phyloP scores from a whole-genome alignment of 169 alveolate genomes.

The Cryptosporidium felis region DNA sequence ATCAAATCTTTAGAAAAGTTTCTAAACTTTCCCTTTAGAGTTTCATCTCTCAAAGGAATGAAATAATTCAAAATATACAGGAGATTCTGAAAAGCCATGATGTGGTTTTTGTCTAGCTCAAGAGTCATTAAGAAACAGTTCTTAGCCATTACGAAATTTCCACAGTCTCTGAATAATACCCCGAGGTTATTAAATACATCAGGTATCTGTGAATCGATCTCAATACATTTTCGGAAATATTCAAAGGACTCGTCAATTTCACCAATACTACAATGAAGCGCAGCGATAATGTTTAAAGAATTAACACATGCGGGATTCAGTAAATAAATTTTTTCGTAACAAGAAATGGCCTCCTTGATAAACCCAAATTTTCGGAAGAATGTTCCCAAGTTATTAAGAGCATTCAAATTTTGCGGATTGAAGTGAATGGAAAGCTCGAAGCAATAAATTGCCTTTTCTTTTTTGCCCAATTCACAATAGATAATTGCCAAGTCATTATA shows the following conservation, averaged over 20 bases:
- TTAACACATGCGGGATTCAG: slow-evolving; percentile 38
- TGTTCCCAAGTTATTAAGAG: slow-evolving; percentile 23
- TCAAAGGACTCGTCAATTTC: slow-evolving; percentile 72
- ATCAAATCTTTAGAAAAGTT: slow-evolving; percentile 16
- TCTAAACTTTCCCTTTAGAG: slow-evolving; percentile 5
- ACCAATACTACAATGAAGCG: slow-evolving; percentile 72
- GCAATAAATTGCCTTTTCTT: slow-evolving; percentile 55
- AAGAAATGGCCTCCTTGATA: slow-evolving; percentile 26
- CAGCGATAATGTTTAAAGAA: slow-evolving; percentile 69
- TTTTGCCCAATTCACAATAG: slow-evolving; percentile 48
- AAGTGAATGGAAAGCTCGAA: slow-evolving; percentile 41
- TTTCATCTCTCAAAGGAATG: slow-evolving; percentile 58
- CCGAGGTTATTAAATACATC: slow-evolving; percentile 75
- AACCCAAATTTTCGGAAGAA: slow-evolving; percentile 20
- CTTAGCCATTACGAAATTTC: slow-evolving; percentile 74
- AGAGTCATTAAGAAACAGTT: slow-evolving; percentile 71
- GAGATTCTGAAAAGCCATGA: slow-evolving; percentile 64
- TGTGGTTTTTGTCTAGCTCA: slow-evolving; percentile 27
- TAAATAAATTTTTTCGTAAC: slow-evolving; percentile 15
- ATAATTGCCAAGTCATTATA: slow-evolving; percentile 31
- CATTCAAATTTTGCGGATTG: slow-evolving; percentile 16
- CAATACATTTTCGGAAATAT: slow-evolving; percentile 74
- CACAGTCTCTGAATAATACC: slow-evolving; percentile 74
- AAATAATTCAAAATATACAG: slow-evolving; percentile 68
- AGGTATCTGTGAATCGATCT: slow-evolving; percentile 70